phyloP scores from a whole-genome alignment of 768 basidiomycete genomes.

The Guyanaporus albipodus region DNA sequence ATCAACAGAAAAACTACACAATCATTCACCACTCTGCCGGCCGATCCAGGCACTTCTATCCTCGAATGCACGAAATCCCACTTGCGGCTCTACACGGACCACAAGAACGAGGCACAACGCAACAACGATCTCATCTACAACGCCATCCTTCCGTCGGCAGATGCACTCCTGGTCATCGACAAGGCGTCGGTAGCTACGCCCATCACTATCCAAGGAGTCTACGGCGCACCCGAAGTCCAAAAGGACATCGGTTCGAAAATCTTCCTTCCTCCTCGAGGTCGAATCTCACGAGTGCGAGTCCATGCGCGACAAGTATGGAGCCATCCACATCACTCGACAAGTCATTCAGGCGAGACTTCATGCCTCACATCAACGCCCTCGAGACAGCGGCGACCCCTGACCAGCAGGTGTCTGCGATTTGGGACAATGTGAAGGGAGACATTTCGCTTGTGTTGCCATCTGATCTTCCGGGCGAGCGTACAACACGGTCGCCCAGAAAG shows the following conservation, averaged over 20 bases:
- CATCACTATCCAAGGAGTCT: constrained; percentile 92
- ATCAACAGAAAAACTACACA: constrained; percentile 98
- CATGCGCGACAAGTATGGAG: constrained; percentile 80
- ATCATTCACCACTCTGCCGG: constrained; percentile 76
- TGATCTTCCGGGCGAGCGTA: constrained; percentile 51
- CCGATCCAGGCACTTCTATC: constrained; percentile 79
- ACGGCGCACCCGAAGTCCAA: constrained; percentile 85
- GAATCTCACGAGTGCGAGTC: constrained; percentile 88
- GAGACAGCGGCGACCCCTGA: constrained; percentile 80
- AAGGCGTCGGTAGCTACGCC: constrained; percentile 78
- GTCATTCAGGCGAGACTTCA: constrained; percentile 70
- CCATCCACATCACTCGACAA: constrained; percentile 76
- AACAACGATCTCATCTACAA: constrained; percentile 99
- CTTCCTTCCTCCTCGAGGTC: constrained; percentile 84
- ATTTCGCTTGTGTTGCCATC: constrained; percentile 58
- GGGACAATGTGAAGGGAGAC: constrained; percentile 66
- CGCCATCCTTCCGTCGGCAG: constrained; percentile 74
- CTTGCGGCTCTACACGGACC: constrained; percentile 69
- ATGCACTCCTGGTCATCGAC: constrained; percentile 77
- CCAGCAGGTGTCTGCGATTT: constrained; percentile 65
- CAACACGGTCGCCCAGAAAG: constrained; percentile 39
- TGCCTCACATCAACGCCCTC: constrained; percentile 65
- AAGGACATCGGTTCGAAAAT: constrained; percentile 92
- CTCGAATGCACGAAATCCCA: constrained; percentile 83
- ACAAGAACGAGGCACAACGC: constrained; percentile 67